Percentiles rank a stretch among this genome's conserved stretches.
phyloP scores from a whole-genome alignment of 2,329 filamentous ascomycete species.

The Fusarium vanettenii region DNA sequence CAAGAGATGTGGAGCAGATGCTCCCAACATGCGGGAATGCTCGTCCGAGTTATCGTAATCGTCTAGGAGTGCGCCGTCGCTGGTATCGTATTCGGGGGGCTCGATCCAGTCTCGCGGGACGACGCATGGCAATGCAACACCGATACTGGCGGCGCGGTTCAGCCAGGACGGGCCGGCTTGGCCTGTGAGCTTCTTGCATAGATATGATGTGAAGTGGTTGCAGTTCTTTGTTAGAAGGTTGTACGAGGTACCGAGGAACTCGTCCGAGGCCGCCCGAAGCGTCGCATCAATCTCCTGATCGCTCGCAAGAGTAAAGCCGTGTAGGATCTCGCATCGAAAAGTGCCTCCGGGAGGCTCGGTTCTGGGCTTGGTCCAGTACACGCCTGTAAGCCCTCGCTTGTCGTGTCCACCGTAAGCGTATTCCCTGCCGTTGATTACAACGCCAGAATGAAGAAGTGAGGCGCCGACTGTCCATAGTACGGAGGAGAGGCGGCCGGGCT shows the following conservation, averaged over 20 bases:
- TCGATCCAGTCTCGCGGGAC: conserved; percentile 86
- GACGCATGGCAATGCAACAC: conserved; percentile 82
- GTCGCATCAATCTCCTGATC: conserved; percentile 77
- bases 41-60: conserved; percentile 64
- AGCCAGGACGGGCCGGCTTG: conserved; percentile 79
- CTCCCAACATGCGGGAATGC: conserved; percentile 68
- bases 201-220: conserved; percentile 86
- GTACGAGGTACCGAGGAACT: conserved; percentile 81
- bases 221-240: conserved; percentile 87
- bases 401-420: conserved; percentile 90
- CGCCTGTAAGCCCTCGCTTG: conserved; percentile 75
- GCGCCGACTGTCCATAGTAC: conserved; percentile 82
- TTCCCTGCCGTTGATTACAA: conserved; percentile 83
- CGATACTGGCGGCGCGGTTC: conserved; percentile 86
- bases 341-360: conserved; percentile 81
- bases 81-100: conserved; percentile 79
- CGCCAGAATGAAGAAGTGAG: conserved; percentile 83
- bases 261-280: conserved; percentile 74
- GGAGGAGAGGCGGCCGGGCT: conserved; percentile 81
- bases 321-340: conserved; percentile 79
- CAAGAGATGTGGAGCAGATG: conserved; percentile 48
- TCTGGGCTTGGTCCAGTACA: conserved; percentile 83
- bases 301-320: conserved; percentile 80
- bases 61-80: conserved; percentile 76
- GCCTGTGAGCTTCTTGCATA: conserved; percentile 79